Evolutionary conservation across 768 basidiomycete genomes (phyloP).

Genomic region (Cyclocybe aegerita): DNA sequence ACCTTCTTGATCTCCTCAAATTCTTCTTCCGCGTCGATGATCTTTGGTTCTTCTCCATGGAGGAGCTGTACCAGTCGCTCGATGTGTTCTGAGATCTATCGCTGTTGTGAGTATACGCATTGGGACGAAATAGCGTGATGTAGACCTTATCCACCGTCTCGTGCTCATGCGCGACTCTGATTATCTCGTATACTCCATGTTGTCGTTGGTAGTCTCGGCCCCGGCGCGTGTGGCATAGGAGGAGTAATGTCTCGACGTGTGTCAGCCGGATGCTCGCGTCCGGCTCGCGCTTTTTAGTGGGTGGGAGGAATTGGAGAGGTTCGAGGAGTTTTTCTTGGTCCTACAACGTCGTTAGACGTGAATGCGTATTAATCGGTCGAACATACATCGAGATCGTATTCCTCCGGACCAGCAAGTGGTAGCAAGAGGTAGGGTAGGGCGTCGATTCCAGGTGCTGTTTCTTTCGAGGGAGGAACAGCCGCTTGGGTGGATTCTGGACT

Average conservation of each 20-base stretch:
- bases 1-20: slow-evolving; percentile 18
- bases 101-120: not conserved
- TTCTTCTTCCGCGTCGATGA: slow-evolving; percentile 35
- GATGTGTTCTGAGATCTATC: slow-evolving; percentile 81
- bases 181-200: slow-evolving; percentile 85
- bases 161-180: slow-evolving; percentile 72
- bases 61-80: slow-evolving; percentile 88
- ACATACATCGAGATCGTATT: slow-evolving; percentile 85
- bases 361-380: not conserved
- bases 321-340: slow-evolving; percentile 86
- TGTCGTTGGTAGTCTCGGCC: slow-evolving; percentile 79
- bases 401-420: slow-evolving; percentile 93
- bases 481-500: slow-evolving; percentile 59
- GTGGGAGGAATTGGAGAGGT: slow-evolving; percentile 84
- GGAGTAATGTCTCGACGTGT: slow-evolving; percentile 85
- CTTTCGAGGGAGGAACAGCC: slow-evolving; percentile 56
- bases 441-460: slow-evolving; percentile 73
- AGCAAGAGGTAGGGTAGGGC: slow-evolving; percentile 82
- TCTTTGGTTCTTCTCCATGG: slow-evolving; percentile 69
- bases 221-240: slow-evolving; percentile 88
- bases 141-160: slow-evolving; percentile 79
- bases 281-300: slow-evolving; percentile 79
- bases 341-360: slow-evolving; percentile 32
- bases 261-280: slow-evolving; percentile 77
- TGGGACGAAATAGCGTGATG: slow-evolving; percentile 5